Conservation (phyloP, 805 yeast species). For the Torulaspora indica region DNA sequence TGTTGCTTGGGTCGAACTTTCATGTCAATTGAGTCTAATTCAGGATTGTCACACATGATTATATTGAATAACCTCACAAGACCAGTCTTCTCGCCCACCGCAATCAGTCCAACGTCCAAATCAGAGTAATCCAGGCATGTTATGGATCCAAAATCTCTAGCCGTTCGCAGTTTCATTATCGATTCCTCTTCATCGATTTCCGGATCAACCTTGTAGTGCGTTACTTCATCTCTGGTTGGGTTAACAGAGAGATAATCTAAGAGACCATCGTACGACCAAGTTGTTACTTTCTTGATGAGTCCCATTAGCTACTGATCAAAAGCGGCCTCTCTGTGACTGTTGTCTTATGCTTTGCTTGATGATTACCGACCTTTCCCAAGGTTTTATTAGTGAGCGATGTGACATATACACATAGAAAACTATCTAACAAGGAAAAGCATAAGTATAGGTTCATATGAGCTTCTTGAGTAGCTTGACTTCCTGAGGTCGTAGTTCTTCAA, state of each 20-base stretch:
- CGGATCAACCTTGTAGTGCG: slow-evolving; percentile 54
- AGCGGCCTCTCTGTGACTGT: background rate
- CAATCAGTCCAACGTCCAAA: slow-evolving; percentile 52
- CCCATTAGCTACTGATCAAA: slow-evolving; percentile 23
- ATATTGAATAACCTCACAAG: slow-evolving; percentile 59
- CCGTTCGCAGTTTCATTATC: slow-evolving; percentile 47
- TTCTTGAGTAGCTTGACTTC: slow-evolving; percentile 12
- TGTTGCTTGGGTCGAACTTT: slow-evolving; percentile 51
- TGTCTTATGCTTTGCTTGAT: background rate
- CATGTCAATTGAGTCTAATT: slow-evolving; percentile 18
- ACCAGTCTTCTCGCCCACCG: slow-evolving; percentile 74
- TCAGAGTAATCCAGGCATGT: slow-evolving; percentile 64
- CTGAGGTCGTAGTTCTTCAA: slow-evolving; percentile 21
- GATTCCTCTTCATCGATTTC: slow-evolving; percentile 49
- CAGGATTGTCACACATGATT: slow-evolving; percentile 26
- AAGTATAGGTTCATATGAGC: background rate
- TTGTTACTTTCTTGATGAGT: slow-evolving; percentile 30
- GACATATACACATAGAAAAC: background rate
- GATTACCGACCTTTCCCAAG: background rate
- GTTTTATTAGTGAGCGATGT: background rate
- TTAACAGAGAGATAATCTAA: slow-evolving; percentile 52
- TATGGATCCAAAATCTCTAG: slow-evolving; percentile 62
- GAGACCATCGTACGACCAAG: slow-evolving; percentile 32
- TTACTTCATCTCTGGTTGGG: slow-evolving; percentile 77
- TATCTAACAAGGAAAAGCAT: background rate